Conservation (phyloP, 169 alveolate genomes). For the Cryptosporidium baileyi region DNA sequence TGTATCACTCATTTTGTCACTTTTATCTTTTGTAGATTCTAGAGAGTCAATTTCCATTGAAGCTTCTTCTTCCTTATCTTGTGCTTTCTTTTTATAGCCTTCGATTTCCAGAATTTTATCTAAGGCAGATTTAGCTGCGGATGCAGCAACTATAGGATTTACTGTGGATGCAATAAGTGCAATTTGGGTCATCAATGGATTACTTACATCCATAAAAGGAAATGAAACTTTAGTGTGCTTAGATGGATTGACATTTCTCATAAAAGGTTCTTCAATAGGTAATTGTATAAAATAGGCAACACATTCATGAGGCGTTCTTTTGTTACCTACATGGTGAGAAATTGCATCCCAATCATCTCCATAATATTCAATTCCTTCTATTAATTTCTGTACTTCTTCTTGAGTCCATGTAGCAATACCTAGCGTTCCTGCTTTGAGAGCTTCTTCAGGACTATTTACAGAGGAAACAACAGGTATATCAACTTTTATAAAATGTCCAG, state of each 20-base stretch:
- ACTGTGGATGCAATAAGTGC: conserved; percentile 74
- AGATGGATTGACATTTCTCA: conserved; percentile 67
- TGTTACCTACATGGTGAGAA: conserved; percentile 72
- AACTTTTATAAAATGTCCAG: conserved; percentile 74
- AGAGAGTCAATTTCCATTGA: not conserved
- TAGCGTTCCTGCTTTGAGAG: not conserved
- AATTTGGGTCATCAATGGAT: conserved; percentile 74
- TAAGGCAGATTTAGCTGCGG: conserved; percentile 75
- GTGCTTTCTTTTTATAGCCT: conserved; percentile 15
- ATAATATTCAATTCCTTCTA: conserved; percentile 73
- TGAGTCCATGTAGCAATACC: conserved; percentile 65
- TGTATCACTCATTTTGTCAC: not conserved
- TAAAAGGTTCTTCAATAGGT: conserved; percentile 76
- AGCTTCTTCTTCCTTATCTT: not conserved
- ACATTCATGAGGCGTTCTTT: conserved; percentile 75
- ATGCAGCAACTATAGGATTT: conserved; percentile 75
- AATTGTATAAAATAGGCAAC: conserved; percentile 72
- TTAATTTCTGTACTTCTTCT: conserved; percentile 52
- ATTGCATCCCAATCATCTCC: conserved; percentile 77
- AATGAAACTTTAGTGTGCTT: conserved; percentile 31
- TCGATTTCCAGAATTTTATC: conserved; percentile 62
- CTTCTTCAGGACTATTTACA: conserved; percentile 7
- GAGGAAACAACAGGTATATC: conserved; percentile 40
- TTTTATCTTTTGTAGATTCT: not conserved
- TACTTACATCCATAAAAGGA: conserved; percentile 73